Evolutionary conservation across 2,329 filamentous ascomycete species (phyloP).

Genomic region (Diaporthe sp.): DNA sequence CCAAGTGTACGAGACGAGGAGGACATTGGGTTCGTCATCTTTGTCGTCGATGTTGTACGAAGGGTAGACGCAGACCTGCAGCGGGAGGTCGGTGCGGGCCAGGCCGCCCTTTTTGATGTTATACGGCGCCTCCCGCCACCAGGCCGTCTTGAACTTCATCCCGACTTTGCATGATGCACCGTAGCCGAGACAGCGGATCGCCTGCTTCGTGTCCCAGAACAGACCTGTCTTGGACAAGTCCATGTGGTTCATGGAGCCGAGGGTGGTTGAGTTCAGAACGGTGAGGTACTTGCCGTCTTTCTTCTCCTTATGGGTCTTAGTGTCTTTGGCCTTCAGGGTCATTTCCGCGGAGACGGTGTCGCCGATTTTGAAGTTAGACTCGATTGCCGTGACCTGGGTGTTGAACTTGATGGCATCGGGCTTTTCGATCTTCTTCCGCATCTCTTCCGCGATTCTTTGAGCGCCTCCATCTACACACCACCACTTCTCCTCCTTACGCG

Average conservation of each 20-base stretch:
- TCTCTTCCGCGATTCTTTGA: background rate
- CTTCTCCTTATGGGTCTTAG: background rate
- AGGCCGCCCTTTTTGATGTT: background rate
- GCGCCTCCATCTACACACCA: background rate
- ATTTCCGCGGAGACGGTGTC: background rate
- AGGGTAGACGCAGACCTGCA: background rate
- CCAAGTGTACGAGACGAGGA: background rate
- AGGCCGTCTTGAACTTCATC: background rate
- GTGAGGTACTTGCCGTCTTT: background rate
- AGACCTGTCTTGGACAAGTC: background rate
- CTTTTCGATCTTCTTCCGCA: background rate
- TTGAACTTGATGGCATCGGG: background rate
- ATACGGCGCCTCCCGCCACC: background rate
- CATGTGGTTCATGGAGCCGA: background rate
- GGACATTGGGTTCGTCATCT: background rate
- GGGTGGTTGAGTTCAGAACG: background rate
- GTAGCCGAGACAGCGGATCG: background rate
- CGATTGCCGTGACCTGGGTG: background rate
- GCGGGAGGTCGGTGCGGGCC: background rate
- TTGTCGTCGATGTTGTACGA: background rate
- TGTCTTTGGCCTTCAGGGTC: background rate
- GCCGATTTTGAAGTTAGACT: background rate
- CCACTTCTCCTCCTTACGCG: background rate
- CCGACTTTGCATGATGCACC: background rate
- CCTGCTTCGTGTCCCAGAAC: background rate